These are phyloP conservation scores for Coemansia sp. DNA, from an alignment of 192 early-diverging fungal genomes.

Conservation along the genomic window DNA sequence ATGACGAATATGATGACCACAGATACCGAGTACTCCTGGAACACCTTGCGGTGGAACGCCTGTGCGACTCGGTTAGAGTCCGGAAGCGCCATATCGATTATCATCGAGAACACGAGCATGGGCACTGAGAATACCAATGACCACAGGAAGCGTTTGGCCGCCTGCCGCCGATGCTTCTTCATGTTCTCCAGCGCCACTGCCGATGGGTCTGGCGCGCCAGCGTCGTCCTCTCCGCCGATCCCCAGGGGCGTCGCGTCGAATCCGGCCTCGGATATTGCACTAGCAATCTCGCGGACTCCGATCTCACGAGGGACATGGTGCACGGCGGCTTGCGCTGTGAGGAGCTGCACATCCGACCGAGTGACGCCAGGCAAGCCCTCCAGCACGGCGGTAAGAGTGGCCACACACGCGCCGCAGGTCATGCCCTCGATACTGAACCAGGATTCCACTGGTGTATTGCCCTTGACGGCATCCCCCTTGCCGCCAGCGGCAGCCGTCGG, in stretches of 20 bases:
- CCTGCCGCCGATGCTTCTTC: constrained; percentile 72
- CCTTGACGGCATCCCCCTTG: constrained; percentile 2
- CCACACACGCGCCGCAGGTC: constrained; percentile 93
- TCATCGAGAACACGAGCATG: constrained; percentile 56
- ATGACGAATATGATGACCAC: constrained; percentile 60
- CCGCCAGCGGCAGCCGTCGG: neutral
- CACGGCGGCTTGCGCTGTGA: constrained; percentile 64
- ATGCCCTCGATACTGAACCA: constrained; percentile 71
- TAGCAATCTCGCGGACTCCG: constrained; percentile 74
- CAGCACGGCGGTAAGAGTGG: constrained; percentile 71
- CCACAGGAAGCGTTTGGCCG: constrained; percentile 55
- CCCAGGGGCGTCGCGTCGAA: constrained; percentile 55
- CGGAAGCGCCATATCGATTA: constrained; percentile 54
- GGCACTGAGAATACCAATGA: constrained; percentile 72
- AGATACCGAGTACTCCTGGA: constrained; percentile 31
- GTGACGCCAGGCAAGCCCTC: constrained; percentile 56
- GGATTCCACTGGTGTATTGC: constrained; percentile 22
- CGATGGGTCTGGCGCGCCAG: constrained; percentile 52
- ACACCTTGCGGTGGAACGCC: constrained; percentile 34
- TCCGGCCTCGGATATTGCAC: constrained; percentile 67
- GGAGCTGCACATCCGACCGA: constrained; percentile 71
- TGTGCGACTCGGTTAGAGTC: constrained; percentile 22
- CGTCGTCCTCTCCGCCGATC: neutral
- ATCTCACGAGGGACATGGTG: constrained; percentile 59
- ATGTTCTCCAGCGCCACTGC: constrained; percentile 67